These are phyloP conservation scores for Calonectria hongkongensis DNA, from an alignment of 2,329 filamentous ascomycete species.

Conservation along the genomic window DNA sequence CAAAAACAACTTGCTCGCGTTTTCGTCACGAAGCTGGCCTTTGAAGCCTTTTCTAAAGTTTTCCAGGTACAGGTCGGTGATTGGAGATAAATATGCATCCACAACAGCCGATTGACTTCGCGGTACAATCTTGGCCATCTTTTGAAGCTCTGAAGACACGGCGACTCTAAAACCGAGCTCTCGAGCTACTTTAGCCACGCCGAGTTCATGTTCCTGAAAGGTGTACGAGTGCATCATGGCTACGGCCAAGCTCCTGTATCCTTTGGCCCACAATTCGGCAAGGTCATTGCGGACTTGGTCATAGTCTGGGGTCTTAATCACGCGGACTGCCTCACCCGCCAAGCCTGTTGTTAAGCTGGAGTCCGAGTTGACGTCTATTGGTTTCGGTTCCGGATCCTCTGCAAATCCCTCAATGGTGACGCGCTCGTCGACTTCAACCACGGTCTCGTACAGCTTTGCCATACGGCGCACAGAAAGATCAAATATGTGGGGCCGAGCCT, in stretches of 20 bases:
- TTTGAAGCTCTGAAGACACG: constrained; percentile 78
- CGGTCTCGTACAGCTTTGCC: constrained; percentile 79
- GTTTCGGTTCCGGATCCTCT: constrained; percentile 72
- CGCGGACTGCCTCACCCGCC: constrained; percentile 73
- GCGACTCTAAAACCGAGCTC: constrained; percentile 85
- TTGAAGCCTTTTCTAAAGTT: constrained; percentile 79
- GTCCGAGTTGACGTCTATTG: constrained; percentile 65
- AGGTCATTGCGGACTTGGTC: constrained; percentile 71
- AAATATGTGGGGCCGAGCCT: constrained; percentile 82
- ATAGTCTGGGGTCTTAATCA: constrained; percentile 73
- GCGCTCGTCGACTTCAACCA: constrained; percentile 82
- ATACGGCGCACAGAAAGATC: constrained; percentile 81
- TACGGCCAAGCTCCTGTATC: constrained; percentile 85
- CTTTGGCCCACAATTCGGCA: constrained; percentile 76
- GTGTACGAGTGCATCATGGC: constrained; percentile 92
- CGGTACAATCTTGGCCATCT: constrained; percentile 81
- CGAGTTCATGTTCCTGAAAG: constrained; percentile 86
- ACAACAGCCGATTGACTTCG: constrained; percentile 81
- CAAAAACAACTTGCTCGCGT: constrained; percentile 76
- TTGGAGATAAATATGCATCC: constrained; percentile 82
- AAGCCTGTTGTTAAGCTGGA: constrained; percentile 20
- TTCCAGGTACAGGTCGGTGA: constrained; percentile 80
- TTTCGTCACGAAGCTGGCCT: constrained; percentile 59
- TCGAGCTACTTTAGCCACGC: constrained; percentile 82
- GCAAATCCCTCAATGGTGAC: constrained; percentile 84